phyloP scores from a whole-genome alignment of 2,329 filamentous ascomycete species.

The Akanthomyces dipterigenus region DNA sequence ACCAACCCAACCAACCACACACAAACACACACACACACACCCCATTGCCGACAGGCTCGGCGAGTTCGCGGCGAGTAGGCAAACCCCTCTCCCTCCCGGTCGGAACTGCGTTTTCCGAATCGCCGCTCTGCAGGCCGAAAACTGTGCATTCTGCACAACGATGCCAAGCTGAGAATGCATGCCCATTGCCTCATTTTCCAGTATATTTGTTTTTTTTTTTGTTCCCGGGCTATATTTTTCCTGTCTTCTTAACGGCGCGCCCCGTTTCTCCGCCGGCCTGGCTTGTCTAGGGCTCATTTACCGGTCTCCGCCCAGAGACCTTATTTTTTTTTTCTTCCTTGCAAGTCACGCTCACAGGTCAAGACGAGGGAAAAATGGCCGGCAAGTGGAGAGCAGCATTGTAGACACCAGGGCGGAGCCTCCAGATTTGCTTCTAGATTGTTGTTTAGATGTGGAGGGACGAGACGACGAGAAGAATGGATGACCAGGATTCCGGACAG shows the following conservation, averaged over 20 bases:
- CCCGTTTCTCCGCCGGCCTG: neutral
- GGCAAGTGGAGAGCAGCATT: neutral
- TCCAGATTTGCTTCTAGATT: constrained; percentile 13
- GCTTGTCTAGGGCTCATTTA: neutral
- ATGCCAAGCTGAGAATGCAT: neutral
- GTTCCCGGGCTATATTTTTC: neutral
- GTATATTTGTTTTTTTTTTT: too few relatives aligned
- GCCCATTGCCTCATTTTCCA: neutral
- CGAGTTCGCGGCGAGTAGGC: neutral
- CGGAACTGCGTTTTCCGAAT: neutral
- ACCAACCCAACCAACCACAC: too few relatives aligned
- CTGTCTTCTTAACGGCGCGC: too few relatives aligned
- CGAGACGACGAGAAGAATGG: neutral
- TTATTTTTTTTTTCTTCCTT: too few relatives aligned
- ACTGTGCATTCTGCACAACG: neutral
- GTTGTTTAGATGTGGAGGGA: constrained; percentile 8
- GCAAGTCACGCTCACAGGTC: neutral
- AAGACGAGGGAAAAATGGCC: neutral
- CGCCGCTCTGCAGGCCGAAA: neutral
- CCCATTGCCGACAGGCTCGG: neutral
- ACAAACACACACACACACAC: neutral
- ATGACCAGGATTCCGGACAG: constrained; percentile 1
- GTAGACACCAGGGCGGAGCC: constrained; percentile 2
- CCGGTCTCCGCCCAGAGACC: neutral
- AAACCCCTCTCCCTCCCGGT: neutral